Percentiles rank a stretch among this genome's conserved stretches.
These are phyloP conservation scores for Didymella segeticola DNA, from an alignment of 2,329 filamentous ascomycete genomes.

Conservation along the genomic window DNA sequence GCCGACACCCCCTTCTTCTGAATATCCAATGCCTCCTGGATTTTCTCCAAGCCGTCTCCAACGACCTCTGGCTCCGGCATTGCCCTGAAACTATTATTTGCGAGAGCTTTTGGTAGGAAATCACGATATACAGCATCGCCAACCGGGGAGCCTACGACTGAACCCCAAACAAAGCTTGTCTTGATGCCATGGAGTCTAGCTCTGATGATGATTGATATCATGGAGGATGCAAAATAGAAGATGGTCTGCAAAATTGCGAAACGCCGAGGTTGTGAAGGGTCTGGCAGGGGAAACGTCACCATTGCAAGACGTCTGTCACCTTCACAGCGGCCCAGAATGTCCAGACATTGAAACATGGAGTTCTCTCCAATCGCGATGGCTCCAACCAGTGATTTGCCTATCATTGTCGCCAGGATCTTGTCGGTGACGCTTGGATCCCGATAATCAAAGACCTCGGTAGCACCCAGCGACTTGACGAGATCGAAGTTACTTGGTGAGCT, in stretches of 20 bases:
- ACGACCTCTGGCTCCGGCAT: slow-evolving; percentile 22
- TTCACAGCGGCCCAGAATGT: slow-evolving; percentile 1
- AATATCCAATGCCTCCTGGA: slow-evolving; percentile 19
- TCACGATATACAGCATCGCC: slow-evolving; percentile 5
- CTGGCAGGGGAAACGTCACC: background rate
- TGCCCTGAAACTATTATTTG: slow-evolving; percentile 17
- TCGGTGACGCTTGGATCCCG: slow-evolving; percentile 17
- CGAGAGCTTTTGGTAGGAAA: slow-evolving; percentile 23
- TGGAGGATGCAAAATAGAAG: background rate
- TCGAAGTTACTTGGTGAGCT: slow-evolving; percentile 56
- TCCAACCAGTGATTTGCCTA: background rate
- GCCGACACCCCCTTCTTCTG: slow-evolving; percentile 19
- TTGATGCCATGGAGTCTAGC: background rate
- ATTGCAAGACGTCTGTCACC: background rate
- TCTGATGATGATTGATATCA: background rate
- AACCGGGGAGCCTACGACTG: slow-evolving; percentile 1
- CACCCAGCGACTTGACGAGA: slow-evolving; percentile 55
- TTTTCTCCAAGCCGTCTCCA: slow-evolving; percentile 16
- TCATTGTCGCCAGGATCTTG: slow-evolving; percentile 35
- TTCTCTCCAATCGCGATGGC: slow-evolving; percentile 2
- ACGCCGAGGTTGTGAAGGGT: background rate
- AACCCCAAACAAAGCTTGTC: slow-evolving; percentile 2
- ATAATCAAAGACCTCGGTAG: slow-evolving; percentile 59
- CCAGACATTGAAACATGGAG: background rate
- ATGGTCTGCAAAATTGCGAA: slow-evolving; percentile 1